phyloP scores from a whole-genome alignment of 148 eudicot species.

The Chenopodium formosanum region DNA sequence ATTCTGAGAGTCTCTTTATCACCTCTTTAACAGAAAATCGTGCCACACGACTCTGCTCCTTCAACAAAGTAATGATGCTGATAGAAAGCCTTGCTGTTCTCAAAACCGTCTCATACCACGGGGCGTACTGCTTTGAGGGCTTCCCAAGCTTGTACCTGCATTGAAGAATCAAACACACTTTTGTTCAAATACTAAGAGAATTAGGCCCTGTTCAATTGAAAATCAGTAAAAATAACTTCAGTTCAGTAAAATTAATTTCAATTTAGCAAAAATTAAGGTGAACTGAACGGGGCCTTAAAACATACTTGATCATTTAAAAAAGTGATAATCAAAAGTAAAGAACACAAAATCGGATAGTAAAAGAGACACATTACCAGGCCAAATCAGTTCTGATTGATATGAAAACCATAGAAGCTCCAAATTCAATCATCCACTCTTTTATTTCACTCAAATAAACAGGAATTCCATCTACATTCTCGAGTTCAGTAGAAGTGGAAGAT shows the following conservation, averaged over 20 bases:
- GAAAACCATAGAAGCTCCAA: slow-evolving; percentile 53
- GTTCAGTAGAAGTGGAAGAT: slow-evolving; percentile 48
- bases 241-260: no score
- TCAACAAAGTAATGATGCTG: slow-evolving; percentile 72
- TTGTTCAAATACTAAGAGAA: no score
- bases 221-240: no score
- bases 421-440: slow-evolving; percentile 53
- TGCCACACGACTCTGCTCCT: slow-evolving; percentile 83
- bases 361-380: slow-evolving; percentile 63
- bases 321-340: no score
- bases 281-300: no score
- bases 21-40: slow-evolving; percentile 74
- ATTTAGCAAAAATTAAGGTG: no score
- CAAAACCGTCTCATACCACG: slow-evolving; percentile 92
- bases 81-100: slow-evolving; percentile 81
- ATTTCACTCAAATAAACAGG: slow-evolving; percentile 51
- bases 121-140: slow-evolving; percentile 89
- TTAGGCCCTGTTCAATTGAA: no score
- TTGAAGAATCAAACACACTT: no score
- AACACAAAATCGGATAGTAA: no score
- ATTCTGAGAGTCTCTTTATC: slow-evolving; percentile 60
- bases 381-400: slow-evolving; percentile 86
- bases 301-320: no score
- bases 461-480: slow-evolving; percentile 36
- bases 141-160: slow-evolving; percentile 94